Base-by-base conservation (phyloP, 2,329 filamentous ascomycete species). In the Aspergillus latus region DNA sequence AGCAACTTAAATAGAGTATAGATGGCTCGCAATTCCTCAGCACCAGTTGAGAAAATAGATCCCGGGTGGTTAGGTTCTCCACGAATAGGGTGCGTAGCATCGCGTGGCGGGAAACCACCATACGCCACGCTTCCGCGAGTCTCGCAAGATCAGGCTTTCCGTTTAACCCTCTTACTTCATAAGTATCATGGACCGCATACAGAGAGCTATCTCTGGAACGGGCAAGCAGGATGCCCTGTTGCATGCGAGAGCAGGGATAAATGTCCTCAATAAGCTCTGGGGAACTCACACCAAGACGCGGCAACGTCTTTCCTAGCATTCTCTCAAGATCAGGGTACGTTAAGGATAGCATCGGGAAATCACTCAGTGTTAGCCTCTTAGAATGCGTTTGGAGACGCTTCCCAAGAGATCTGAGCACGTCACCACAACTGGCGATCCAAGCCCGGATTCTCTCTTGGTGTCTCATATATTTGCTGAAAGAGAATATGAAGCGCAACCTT, bases 381-480 rank as follows among this genome's bases (percentile, higher is more conserved):
- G 62, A 13, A 44, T 71, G 57, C 3, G 61, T 54, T 1, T 58
- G 63, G 3, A 76, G 58, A 40, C 62, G 56, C 30, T 66, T 61
- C 0, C 69, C 67, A 8, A 74, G 59, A 0, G 60, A 60, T 7
- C 60, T 60, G 3, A 80, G 67, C 0, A 70, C 66, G 3, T 68
- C 45, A 15, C 68, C 64, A 51, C 74, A 80, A 34, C 66, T 62
- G 0, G 66, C 64, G 3, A 81, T 70, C 80, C 79, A 82, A 13
- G 64, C 37, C 7, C 67, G 66, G 15, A 82, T 78, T 0, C 64
- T 63, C 2, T 71, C 63, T 55, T 81, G 78, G 58, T 81, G 76
- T 8, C 66, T 64, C 76, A 81, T 81, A 30, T 72, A 66, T 11
- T 72, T 70, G 60, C 81, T 82, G 66, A 78, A 81, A 0, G 79